Percentiles rank a stretch among this genome's conserved stretches.
These are phyloP conservation scores for Claviceps cyperi DNA, from an alignment of 2,329 filamentous ascomycete species.

Conservation along the genomic window DNA sequence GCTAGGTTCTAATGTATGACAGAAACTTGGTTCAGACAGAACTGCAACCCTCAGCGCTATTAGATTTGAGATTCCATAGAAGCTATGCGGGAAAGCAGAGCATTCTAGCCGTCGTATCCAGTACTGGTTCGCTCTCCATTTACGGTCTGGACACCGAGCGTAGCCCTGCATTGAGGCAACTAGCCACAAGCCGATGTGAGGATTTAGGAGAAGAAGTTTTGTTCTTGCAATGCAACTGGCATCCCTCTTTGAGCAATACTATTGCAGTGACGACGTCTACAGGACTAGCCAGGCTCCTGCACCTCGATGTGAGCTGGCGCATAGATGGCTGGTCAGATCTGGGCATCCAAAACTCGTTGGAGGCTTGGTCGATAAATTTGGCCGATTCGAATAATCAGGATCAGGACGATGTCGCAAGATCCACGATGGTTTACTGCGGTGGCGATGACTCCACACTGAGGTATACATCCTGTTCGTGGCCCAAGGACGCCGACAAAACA, in stretches of 20 bases:
- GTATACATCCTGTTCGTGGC: conserved; percentile 23
- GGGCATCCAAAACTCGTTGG: conserved; percentile 38
- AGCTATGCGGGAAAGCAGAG: conserved; percentile 20
- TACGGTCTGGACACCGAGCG: conserved; percentile 36
- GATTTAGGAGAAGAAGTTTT: conserved; percentile 43
- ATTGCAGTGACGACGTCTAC: conserved; percentile 60
- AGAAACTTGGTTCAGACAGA: conserved; percentile 36
- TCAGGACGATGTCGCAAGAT: conserved; percentile 11
- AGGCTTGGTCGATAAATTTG: conserved; percentile 63
- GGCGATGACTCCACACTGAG: conserved; percentile 60
- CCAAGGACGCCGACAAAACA: conserved; percentile 7
- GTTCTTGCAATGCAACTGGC: conserved; percentile 62
- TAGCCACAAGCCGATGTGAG: conserved; percentile 30
- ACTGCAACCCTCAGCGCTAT: conserved; percentile 54
- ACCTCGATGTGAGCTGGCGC: conserved; percentile 27
- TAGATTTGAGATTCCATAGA: conserved; percentile 73
- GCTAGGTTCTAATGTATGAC: not conserved
- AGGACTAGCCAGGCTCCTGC: conserved; percentile 45
- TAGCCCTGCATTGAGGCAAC: conserved; percentile 21
- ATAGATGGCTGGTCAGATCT: conserved; percentile 22
- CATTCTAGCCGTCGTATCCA: conserved; percentile 62
- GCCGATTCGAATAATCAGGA: conserved; percentile 16
- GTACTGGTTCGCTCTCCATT: conserved; percentile 55
- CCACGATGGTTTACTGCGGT: conserved; percentile 45
- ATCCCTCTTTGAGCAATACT: conserved; percentile 37